Conservation (phyloP, 139 green algal species). For the Coelastrella sp. region DNA sequence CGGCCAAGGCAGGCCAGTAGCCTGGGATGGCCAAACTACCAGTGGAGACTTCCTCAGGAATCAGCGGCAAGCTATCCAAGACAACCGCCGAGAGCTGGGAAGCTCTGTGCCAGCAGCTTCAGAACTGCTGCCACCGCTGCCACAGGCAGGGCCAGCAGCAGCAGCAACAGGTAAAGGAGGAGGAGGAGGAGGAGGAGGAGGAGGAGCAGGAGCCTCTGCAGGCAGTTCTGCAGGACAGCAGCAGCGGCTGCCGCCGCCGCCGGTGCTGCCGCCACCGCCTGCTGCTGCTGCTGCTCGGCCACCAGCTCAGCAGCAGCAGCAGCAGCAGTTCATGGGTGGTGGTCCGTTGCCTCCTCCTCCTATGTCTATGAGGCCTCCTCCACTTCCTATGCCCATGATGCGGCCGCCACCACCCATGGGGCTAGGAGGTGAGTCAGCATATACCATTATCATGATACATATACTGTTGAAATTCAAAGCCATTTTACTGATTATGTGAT, state of each 20-base stretch:
- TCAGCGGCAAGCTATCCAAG: conserved; percentile 58
- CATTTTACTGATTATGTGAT: no score
- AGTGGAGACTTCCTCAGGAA: conserved; percentile 45
- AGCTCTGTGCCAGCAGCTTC: not conserved
- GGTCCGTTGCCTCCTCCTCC: not conserved
- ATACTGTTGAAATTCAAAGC: no score
- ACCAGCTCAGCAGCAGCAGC: conserved; percentile 20
- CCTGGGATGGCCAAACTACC: conserved; percentile 72
- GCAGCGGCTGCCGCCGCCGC: conserved; percentile 39
- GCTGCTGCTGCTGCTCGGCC: not conserved
- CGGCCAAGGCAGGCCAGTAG: conserved; percentile 66
- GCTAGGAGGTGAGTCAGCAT: not conserved
- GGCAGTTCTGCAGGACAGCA: conserved; percentile 3
- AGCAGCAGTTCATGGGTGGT: conserved; percentile 26
- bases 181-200: no score
- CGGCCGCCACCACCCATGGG: conserved; percentile 37
- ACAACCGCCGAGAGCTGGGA: conserved; percentile 46
- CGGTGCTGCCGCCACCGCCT: conserved; percentile 28
- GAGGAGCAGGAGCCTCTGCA: conserved; percentile 16
- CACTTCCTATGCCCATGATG: conserved; percentile 45
- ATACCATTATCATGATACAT: not conserved
- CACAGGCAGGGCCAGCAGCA: not conserved
- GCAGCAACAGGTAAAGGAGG: not conserved
- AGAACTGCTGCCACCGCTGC: not conserved
- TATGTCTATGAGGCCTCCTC: conserved; percentile 7